Base-by-base conservation (phyloP, 345 rosid species). In the Aquilaria malaccensis region DNA sequence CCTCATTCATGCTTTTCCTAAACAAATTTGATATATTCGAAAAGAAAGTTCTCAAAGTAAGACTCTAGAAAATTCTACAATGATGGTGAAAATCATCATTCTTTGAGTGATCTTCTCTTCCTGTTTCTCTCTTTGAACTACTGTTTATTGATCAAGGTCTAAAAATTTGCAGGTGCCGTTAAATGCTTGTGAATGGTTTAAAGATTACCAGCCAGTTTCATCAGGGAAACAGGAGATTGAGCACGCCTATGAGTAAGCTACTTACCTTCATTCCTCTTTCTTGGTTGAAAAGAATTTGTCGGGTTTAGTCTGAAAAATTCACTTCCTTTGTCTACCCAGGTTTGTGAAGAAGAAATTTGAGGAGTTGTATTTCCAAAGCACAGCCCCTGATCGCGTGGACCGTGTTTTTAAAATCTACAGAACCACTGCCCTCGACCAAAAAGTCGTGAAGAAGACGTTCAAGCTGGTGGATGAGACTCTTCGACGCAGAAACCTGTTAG, bases 391-490 rank as follows among this genome's bases (percentile, higher is more conserved):
- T 62, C 77, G 83, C 37, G 89, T 95, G 60, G 97, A 95, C 74
- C 76, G 96, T 50, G 96, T 95, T 14, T 95, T 95, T 71, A 95
- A 95, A 79, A 86, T 91, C 74, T 95, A 95, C 56, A 79, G 99
- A 63, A 94, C 97, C 3, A 91, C 93, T 1, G 96, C 97, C 15
- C 88, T 91, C 37, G 97, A 91, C 69, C 97, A 83, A 77, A 94
- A 88, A 77, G 96, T 94, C n/a, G 89, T 94, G 70, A 94, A 91
- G 84, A 94, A 91, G 75, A 94, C 99, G 5, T 94, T 94, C 85
- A 94, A 94, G 78, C 95, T 94, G 5, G 97, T 94, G 14, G 99
- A 90, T 10, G 99, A 94, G 82, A 90, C 91, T 0, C 61, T 94
- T 67, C 80, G 97, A 74, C 82, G 97, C 53, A 83, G 99, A 76